phyloP scores from a whole-genome alignment of 225 moss, liverwort and hornwort genomes.

The Anthoceros angustus region DNA sequence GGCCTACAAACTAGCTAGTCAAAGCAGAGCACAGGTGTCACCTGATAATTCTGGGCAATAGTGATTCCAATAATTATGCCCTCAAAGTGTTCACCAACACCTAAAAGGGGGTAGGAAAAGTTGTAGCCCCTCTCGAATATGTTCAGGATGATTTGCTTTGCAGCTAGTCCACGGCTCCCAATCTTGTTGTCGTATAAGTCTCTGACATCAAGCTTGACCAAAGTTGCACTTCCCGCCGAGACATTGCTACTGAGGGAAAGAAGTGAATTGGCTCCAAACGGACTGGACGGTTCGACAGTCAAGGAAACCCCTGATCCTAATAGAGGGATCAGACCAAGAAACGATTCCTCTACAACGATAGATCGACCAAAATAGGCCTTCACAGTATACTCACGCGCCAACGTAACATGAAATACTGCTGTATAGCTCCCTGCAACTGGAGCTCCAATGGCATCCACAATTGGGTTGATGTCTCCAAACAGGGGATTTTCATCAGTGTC shows the following conservation, averaged over 20 bases:
- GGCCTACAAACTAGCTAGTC: too few relatives aligned
- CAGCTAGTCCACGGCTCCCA: not conserved
- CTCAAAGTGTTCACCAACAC: constrained; percentile 3
- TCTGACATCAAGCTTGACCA: not conserved
- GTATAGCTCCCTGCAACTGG: not conserved
- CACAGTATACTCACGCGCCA: not conserved
- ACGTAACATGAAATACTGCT: not conserved
- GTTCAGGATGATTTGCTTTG: not conserved
- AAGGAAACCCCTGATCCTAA: not conserved
- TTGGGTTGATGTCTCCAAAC: not conserved
- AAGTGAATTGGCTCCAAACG: not conserved
- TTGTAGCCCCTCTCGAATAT: not conserved
- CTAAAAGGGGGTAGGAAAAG: not conserved
- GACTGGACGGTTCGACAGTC: not conserved
- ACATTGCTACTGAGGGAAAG: not conserved
- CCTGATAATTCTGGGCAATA: not conserved
- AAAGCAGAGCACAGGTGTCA: not conserved
- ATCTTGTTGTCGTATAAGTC: not conserved
- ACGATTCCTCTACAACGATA: not conserved
- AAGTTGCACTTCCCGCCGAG: not conserved
- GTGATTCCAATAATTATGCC: not conserved
- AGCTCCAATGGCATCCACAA: not conserved
- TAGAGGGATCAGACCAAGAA: not conserved
- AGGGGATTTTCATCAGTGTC: not conserved
- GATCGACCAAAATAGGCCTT: not conserved